Conservation (phyloP, 2,329 filamentous ascomycete species). For the Pyrenochaeta sp. region DNA sequence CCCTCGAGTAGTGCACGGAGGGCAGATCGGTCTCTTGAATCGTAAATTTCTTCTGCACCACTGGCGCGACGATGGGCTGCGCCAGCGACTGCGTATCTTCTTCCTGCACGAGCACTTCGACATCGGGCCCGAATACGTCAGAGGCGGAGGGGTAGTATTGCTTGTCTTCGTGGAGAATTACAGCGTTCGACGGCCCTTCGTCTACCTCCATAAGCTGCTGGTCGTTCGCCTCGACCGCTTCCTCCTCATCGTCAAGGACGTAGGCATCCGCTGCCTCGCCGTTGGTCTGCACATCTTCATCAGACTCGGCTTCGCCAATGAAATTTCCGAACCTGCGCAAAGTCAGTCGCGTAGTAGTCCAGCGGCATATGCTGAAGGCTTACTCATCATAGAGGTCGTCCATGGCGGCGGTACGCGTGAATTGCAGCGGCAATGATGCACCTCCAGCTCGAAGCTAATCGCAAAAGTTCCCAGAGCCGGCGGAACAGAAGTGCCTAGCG, state of each 20-base stretch:
- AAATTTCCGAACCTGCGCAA: conserved; percentile 88
- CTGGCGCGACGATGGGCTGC: conserved; percentile 90
- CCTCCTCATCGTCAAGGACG: conserved; percentile 70
- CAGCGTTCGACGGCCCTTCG: conserved; percentile 90
- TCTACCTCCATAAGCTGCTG: conserved; percentile 96
- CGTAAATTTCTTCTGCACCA: conserved; percentile 95
- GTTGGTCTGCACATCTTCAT: conserved; percentile 82
- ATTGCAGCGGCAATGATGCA: conserved; percentile 25
- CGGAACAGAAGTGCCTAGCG: conserved; percentile 25
- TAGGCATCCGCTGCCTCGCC: conserved; percentile 83
- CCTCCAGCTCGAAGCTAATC: conserved; percentile 36
- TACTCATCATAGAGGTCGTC: conserved; percentile 98
- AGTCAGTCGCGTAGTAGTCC: conserved; percentile 22
- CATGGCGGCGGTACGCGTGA: conserved; percentile 63
- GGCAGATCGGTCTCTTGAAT: conserved; percentile 92
- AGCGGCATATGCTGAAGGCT: conserved; percentile 8
- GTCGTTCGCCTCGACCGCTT: conserved; percentile 61
- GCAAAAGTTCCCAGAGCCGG: conserved; percentile 37
- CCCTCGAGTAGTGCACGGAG: conserved; percentile 83
- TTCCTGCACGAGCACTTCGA: conserved; percentile 95
- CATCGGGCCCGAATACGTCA: conserved; percentile 92
- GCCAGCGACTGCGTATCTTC: conserved; percentile 94
- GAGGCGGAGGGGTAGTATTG: conserved; percentile 99
- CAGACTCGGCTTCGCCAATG: conserved; percentile 92
- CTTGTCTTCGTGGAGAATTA: conserved; percentile 98